Base-by-base conservation (phyloP, 163 green algal genomes). In the Scenedesmus sp. region DNA sequence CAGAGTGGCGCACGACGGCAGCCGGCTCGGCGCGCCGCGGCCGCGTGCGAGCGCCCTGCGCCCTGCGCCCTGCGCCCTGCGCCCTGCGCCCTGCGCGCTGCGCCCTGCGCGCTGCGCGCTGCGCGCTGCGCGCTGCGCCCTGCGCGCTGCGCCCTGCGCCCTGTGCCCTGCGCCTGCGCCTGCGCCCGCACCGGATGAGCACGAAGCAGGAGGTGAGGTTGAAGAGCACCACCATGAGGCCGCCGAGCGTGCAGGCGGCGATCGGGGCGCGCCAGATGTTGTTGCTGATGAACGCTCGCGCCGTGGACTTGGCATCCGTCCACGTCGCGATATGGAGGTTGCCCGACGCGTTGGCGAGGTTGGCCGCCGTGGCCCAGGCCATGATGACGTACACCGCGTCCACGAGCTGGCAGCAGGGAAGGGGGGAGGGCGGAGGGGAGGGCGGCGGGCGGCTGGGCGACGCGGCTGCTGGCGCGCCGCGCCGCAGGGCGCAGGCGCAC, bases 181-280 rank as follows among this genome's bases (percentile, higher is more conserved):
- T 62, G n/a, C 3, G 53, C 20, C 9, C 67, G 0, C 22, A 70
- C 63, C 63, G 69, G 51, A 83, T 58, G 1, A 83, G 66, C n/a
- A 83, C 65, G 29, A 77, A 5, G 58, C 76, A 83, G 28, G 42
- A 66, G 11, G 72, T 47, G 33, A 83, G 7, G 57, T 83, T 83
- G 56, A 83, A 83, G 28, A 83, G 36, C n/a, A 77, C 65, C 29
- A 77, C 76, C 76, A 83, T 83, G 7, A 83, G 50, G 14, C 76
- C 76, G 18, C 76, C 76, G 11, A 83, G 65, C 20, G 65, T 65
- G 48, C 54, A 71, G 3, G 76, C 65, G 44, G 76, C 76, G 31
- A 77, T 72, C 2, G 76, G 76, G 4, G 76, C 76, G 9, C 76
- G 26, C 76, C 76, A 83, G 31, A 83, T 77, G 58, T 77, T 77